A percentile compares a stretch with the other conserved stretches of the same genome.
Conservation (phyloP, 116 monocot genomes). For the Phalaenopsis hybrid region DNA sequence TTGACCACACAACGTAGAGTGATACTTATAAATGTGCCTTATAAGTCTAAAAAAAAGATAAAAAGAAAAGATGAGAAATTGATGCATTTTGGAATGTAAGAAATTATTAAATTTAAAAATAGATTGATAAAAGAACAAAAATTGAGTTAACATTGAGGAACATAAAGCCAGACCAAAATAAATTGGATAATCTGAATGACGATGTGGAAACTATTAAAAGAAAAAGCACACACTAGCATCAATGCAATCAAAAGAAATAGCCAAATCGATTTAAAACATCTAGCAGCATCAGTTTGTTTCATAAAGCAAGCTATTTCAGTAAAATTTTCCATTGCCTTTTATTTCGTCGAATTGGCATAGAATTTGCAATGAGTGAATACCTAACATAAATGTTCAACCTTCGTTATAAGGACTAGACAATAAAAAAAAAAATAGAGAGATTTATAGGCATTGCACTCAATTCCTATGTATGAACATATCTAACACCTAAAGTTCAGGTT, state of each 20-base stretch:
- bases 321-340: neutral
- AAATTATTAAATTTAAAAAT: neutral
- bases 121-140: neutral
- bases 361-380: neutral
- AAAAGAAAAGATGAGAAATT: neutral
- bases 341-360: neutral
- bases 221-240: neutral
- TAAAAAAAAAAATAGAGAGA: no score
- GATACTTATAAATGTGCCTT: neutral
- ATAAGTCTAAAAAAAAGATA: neutral
- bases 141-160: neutral
- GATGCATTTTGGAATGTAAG: neutral
- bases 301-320: neutral
- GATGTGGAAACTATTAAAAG: neutral
- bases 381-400: neutral
- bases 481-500: no score
- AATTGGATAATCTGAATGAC: neutral
- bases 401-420: no score
- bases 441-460: no score
- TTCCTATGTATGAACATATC: no score
- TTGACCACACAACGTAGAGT: neutral
- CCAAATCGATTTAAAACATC: neutral
- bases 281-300: neutral
- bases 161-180: neutral
- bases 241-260: neutral